These are phyloP conservation scores for Schizosaccharomyces lindneri DNA, from an alignment of 805 yeast genomes.

Conservation along the genomic window DNA sequence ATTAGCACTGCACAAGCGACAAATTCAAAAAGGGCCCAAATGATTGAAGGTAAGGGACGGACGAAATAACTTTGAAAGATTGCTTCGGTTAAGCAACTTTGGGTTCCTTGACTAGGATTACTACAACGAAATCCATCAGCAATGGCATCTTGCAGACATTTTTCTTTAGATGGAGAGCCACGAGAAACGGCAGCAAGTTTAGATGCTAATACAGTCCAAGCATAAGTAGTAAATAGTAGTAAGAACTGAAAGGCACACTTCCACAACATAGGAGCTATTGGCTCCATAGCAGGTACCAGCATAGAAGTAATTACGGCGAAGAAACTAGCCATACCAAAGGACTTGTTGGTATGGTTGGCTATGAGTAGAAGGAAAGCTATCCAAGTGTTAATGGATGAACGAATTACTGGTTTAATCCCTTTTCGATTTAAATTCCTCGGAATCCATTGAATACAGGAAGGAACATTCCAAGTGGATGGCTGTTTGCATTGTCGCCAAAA, in stretches of 20 bases:
- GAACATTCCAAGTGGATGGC: neutral
- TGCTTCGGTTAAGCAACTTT: neutral
- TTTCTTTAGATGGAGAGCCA: neutral
- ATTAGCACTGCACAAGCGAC: neutral
- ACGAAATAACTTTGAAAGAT: neutral
- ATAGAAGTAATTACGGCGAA: neutral
- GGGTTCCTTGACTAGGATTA: neutral
- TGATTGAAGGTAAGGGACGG: neutral
- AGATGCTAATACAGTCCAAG: slow-evolving; percentile 1
- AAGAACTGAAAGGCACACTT: neutral
- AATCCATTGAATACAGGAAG: neutral
- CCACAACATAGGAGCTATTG: slow-evolving; percentile 1
- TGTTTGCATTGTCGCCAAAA: neutral
- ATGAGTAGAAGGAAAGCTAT: neutral
- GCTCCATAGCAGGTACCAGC: neutral
- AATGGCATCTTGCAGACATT: neutral
- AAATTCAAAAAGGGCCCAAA: neutral
- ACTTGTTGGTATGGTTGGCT: neutral
- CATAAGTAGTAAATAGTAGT: neutral
- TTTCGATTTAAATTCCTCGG: neutral
- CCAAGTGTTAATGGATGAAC: neutral
- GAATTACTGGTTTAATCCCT: neutral
- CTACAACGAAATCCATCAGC: neutral
- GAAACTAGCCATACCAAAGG: neutral
- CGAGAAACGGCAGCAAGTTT: neutral